Percentiles rank a stretch among this genome's conserved stretches.
Evolutionary conservation across 305 asterid genomes (phyloP).

Genomic region (Caryopteris hybrid): DNA sequence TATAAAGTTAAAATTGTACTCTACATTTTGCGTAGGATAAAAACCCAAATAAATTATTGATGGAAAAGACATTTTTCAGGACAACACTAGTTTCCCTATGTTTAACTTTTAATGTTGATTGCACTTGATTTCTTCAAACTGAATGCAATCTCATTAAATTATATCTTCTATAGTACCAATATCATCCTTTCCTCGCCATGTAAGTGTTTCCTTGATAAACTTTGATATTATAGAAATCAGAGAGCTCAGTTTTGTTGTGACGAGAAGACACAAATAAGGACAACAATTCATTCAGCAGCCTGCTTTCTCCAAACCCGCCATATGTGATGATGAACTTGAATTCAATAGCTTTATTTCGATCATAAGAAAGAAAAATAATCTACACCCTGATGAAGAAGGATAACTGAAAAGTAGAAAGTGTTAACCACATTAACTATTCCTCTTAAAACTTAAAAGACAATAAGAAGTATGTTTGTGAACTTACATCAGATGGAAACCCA

Average conservation of each 20-base stretch:
- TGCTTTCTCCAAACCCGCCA: no score
- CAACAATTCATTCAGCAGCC: no score
- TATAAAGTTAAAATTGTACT: background rate
- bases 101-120: background rate
- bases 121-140: no score
- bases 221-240: background rate
- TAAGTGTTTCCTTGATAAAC: background rate
- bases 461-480: slow-evolving; percentile 14
- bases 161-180: background rate
- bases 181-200: background rate
- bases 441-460: slow-evolving; percentile 1
- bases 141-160: background rate
- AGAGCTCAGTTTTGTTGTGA: background rate
- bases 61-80: background rate
- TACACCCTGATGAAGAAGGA: background rate
- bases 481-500: slow-evolving; percentile 57
- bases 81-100: background rate
- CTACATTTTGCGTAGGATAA: background rate
- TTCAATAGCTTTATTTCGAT: no score
- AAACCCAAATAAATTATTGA: background rate
- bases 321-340: no score
- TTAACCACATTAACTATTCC: background rate
- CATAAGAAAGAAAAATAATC: no score
- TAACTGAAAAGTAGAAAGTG: no score
- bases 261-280: no score